These are phyloP conservation scores for Apophysomyces sp. DNA, from an alignment of 371 early-diverging fungal species.

Conservation along the genomic window DNA sequence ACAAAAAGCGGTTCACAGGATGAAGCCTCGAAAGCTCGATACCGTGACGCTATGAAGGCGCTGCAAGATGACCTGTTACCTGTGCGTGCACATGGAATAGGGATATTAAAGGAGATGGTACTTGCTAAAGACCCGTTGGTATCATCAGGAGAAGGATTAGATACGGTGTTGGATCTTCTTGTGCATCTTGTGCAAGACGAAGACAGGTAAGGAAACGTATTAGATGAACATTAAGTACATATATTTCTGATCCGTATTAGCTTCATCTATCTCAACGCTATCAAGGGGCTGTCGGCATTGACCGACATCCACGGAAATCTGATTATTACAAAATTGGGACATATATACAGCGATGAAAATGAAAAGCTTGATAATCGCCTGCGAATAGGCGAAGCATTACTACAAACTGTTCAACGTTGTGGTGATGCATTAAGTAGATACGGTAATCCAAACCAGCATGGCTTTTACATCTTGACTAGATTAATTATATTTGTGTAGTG, in stretches of 20 bases:
- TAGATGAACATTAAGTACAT: neutral
- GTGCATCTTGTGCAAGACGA: conserved; percentile 71
- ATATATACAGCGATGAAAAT: conserved; percentile 58
- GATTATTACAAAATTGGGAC: conserved; percentile 65
- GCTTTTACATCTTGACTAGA: neutral
- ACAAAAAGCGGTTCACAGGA: conserved; percentile 3
- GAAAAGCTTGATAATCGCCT: conserved; percentile 72
- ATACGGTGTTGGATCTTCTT: conserved; percentile 70
- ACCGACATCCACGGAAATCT: conserved; percentile 76
- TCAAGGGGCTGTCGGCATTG: conserved; percentile 79
- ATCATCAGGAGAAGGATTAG: conserved; percentile 51
- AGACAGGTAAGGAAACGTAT: conserved; percentile 58
- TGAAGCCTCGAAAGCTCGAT: conserved; percentile 52
- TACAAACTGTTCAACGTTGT: conserved; percentile 80
- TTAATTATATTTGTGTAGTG: conserved; percentile 29
- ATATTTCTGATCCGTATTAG: conserved; percentile 26
- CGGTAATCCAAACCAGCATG: conserved; percentile 26
- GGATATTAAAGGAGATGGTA: conserved; percentile 76
- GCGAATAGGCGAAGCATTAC: conserved; percentile 85
- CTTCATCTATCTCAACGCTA: conserved; percentile 87
- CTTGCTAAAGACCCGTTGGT: conserved; percentile 59
- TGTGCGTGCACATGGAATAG: conserved; percentile 86
- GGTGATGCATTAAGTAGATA: conserved; percentile 82
- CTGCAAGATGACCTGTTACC: conserved; percentile 80
- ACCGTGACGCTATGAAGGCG: conserved; percentile 76